Evolutionary conservation across 2,329 filamentous ascomycete species (phyloP).

Genomic region (Phoma sp.): DNA sequence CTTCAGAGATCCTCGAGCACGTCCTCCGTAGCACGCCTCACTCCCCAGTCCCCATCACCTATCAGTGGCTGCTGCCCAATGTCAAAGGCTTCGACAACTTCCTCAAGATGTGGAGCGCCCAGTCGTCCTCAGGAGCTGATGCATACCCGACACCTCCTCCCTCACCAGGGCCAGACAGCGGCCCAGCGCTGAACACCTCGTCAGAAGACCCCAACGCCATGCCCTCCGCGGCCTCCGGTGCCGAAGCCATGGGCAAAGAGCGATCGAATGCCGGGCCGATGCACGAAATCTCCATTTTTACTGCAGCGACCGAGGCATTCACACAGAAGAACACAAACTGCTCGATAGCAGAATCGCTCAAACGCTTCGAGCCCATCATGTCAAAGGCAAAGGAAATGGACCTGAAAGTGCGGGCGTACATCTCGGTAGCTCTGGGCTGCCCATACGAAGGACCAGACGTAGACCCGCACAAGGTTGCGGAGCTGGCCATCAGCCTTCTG

Average conservation of each 20-base stretch:
- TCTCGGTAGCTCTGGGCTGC: conserved; percentile 76
- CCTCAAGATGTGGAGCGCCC: conserved; percentile 56
- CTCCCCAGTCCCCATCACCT: conserved; percentile 66
- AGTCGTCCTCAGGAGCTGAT: conserved; percentile 45
- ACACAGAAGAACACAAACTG: conserved; percentile 84
- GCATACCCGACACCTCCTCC: conserved; percentile 58
- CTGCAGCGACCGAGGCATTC: conserved; percentile 81
- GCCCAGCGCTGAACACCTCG: conserved; percentile 52
- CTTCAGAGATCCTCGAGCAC: conserved; percentile 74
- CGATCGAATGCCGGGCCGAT: conserved; percentile 22
- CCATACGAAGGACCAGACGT: conserved; percentile 73
- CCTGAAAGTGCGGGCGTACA: conserved; percentile 76
- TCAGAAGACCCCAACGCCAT: conserved; percentile 52
- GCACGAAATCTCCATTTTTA: conserved; percentile 78
- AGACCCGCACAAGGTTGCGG: conserved; percentile 65
- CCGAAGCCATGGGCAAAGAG: conserved; percentile 40
- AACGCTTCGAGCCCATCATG: conserved; percentile 74
- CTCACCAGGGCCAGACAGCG: conserved; percentile 45
- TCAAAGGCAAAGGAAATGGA: conserved; percentile 68
- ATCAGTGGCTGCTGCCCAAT: conserved; percentile 84
- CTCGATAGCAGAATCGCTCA: conserved; percentile 74
- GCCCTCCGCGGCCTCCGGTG: conserved; percentile 45
- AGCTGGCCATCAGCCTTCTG: conserved; percentile 69
- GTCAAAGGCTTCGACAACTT: conserved; percentile 73
- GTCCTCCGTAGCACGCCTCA: conserved; percentile 65